Percentiles rank a stretch among this genome's conserved stretches.
phyloP scores from a whole-genome alignment of 345 rosid species.

The Pistacia atlantica region DNA sequence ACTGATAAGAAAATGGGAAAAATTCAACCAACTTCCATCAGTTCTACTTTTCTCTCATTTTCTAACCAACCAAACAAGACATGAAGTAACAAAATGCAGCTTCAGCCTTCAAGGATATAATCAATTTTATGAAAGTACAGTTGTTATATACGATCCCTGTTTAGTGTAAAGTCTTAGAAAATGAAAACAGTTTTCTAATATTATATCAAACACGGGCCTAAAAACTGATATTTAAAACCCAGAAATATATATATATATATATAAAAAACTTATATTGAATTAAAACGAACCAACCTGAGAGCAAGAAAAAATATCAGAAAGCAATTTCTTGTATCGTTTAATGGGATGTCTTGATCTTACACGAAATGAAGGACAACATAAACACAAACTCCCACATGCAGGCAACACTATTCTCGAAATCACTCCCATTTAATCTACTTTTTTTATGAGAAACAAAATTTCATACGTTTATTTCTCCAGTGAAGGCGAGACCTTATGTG shows the following conservation, averaged over 20 bases:
- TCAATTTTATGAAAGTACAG: too few species aligned
- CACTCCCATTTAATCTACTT: slow-evolving; percentile 32
- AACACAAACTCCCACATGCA: slow-evolving; percentile 57
- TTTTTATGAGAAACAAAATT: not conserved
- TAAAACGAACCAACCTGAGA: slow-evolving; percentile 42
- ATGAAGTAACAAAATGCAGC: too few species aligned
- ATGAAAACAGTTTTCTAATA: too few species aligned
- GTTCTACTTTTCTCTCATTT: too few species aligned
- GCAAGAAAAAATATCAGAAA: slow-evolving; percentile 62
- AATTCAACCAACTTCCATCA: too few species aligned
- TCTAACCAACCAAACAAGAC: too few species aligned
- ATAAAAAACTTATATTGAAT: slow-evolving; percentile 7
- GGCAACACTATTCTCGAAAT: slow-evolving; percentile 56
- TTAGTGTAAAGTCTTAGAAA: too few species aligned
- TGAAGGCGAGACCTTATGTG: not conserved
- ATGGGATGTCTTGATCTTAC: slow-evolving; percentile 80
- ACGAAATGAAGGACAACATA: slow-evolving; percentile 59
- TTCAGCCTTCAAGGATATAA: too few species aligned
- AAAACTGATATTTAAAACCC: too few species aligned
- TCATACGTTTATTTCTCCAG: not conserved
- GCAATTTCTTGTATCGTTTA: slow-evolving; percentile 67
- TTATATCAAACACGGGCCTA: too few species aligned
- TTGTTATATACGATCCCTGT: too few species aligned
- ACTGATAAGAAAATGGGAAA: too few species aligned
- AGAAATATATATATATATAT: not conserved